phyloP scores from a whole-genome alignment of 371 early-diverging fungal species.

The Mucor piriformis region DNA sequence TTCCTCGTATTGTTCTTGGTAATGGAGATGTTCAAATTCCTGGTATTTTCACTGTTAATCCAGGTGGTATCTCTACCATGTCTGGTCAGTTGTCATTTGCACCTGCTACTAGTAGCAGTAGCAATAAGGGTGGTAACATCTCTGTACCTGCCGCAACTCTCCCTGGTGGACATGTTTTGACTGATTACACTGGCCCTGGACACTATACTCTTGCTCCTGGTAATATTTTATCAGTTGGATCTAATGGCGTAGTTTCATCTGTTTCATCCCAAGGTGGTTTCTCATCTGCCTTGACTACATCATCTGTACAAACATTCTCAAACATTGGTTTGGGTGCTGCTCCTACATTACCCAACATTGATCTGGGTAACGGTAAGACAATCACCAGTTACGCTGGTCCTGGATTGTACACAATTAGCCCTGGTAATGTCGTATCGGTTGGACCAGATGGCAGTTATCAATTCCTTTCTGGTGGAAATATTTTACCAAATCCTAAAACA shows the following conservation, averaged over 20 bases:
- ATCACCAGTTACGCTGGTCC: constrained; percentile 6
- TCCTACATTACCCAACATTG: neutral
- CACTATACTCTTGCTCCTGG: neutral
- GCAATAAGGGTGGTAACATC: no score
- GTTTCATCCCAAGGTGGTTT: neutral
- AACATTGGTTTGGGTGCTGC: neutral
- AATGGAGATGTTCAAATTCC: neutral
- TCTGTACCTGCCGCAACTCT: no score
- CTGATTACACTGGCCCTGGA: neutral
- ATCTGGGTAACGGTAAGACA: neutral
- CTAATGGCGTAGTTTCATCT: neutral
- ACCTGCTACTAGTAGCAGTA: no score
- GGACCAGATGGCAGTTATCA: neutral
- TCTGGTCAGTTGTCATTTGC: no score
- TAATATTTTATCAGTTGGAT: neutral
- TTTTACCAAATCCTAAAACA: neutral
- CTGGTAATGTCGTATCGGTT: constrained; percentile 6
- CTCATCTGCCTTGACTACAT: neutral
- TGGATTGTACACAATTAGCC: constrained; percentile 4
- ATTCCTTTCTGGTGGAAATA: neutral
- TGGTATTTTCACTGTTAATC: no score
- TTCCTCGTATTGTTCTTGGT: neutral
- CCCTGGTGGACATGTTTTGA: neutral
- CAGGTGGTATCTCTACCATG: no score
- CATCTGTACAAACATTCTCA: neutral